Evolutionary conservation across 495 filamentous ascomycete genomes (phyloP), one percentile per base, ranked within the genome.

Genomic region (Penicillium canariense): DNA sequence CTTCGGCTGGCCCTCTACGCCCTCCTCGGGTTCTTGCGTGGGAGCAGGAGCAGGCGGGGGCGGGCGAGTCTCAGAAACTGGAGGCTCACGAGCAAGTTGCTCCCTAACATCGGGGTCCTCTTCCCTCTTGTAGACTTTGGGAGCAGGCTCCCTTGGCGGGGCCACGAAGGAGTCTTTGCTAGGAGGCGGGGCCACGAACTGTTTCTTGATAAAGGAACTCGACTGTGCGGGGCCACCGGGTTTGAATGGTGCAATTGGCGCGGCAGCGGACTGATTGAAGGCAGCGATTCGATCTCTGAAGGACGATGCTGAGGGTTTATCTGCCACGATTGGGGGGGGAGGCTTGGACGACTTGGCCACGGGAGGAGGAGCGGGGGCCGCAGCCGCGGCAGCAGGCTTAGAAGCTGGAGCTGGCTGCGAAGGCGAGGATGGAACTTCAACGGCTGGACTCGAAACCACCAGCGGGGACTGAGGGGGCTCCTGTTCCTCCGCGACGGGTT

Each of bases 281-380:
- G 92, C 91, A 7, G 95, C 95, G 61, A 98, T 94, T 50, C 95
- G 91, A 68, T 97, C 94, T 56, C 79, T 90, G 70, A 98, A 97
- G 0, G 94, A 91, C 51, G 80, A 87, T 0, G 72, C 75, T 5
- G 70, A 63, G 10, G 92, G 89, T 71, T 96, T 98, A 48, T 91
- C 89, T 4, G 86, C 77, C 5, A 88, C 85, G 14, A 84, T 82
- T 15, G 91, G 89, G 14, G 77, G 74, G 18, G 70, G 61, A 2
- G 79, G 68, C 56, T 81, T 81, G 4, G 69, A 59, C 40, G 72
- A 66, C 50, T 74, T 72, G n/a, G 81, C 68, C 14, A 48, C 46
- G 8, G 36, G 36, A 44, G 74, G 69, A 55, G 81, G 73, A 27
- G 74, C 62, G 22, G 79, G 55, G 35, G 55, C 28, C 36, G 52